Conservation (phyloP, 805 yeast genomes). For the Wickerhamomyces queroliae region DNA sequence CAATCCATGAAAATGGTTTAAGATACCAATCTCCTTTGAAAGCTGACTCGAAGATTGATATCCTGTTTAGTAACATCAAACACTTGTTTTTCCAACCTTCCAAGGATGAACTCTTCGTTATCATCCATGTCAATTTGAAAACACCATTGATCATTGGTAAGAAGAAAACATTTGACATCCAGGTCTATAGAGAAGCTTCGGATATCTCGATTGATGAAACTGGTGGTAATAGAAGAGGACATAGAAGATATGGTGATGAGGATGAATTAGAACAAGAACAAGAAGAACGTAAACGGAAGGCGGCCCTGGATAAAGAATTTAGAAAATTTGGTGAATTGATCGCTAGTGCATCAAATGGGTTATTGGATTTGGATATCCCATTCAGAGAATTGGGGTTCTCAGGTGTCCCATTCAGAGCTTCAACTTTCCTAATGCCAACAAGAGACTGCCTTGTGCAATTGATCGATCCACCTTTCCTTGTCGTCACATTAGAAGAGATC, state of each 20-base stretch:
- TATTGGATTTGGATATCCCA: constrained; percentile 86
- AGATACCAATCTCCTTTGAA: constrained; percentile 85
- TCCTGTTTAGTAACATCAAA: constrained; percentile 84
- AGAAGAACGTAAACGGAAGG: constrained; percentile 92
- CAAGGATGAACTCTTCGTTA: constrained; percentile 87
- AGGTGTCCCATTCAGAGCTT: constrained; percentile 95
- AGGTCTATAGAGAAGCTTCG: constrained; percentile 93
- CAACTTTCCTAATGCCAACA: constrained; percentile 93
- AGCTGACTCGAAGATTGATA: constrained; percentile 81
- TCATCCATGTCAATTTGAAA: constrained; percentile 88
- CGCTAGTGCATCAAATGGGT: constrained; percentile 80
- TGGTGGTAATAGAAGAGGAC: constrained; percentile 80
- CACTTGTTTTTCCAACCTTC: constrained; percentile 95
- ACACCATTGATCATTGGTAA: constrained; percentile 94
- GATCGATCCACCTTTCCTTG: constrained; percentile 92
- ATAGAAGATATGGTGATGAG: constrained; percentile 91
- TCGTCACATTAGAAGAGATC: constrained; percentile 83
- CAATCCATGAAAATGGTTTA: constrained; percentile 93
- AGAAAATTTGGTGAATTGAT: constrained; percentile 84
- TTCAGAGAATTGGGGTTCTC: constrained; percentile 94
- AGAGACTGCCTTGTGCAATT: constrained; percentile 94
- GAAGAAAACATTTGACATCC: constrained; percentile 91
- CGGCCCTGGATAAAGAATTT: constrained; percentile 87
- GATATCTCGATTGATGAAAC: constrained; percentile 97
- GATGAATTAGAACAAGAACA: constrained; percentile 98